These are phyloP conservation scores for Fraxinus latifolia DNA, from an alignment of 305 asterid genomes.

Conservation along the genomic window DNA sequence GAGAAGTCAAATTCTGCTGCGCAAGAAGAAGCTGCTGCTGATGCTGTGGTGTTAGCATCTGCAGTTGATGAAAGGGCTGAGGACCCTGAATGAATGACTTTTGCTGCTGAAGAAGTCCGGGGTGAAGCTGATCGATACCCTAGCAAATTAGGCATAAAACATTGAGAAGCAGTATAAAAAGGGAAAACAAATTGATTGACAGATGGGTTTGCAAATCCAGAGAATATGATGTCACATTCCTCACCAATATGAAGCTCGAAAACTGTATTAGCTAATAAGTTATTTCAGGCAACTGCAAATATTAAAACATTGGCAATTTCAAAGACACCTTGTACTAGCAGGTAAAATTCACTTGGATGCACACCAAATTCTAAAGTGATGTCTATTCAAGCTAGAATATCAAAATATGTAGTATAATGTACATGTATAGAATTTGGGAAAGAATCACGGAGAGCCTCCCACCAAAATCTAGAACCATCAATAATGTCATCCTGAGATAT, in stretches of 20 bases:
- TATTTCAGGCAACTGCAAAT: neutral
- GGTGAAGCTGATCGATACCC: conserved; percentile 93
- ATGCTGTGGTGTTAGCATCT: conserved; percentile 93
- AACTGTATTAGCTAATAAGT: neutral
- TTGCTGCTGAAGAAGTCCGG: conserved; percentile 93
- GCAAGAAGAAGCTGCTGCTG: conserved; percentile 96
- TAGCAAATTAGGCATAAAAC: conserved; percentile 23
- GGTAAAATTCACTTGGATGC: neutral
- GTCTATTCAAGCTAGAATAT: neutral
- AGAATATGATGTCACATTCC: neutral
- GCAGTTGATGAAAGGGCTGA: conserved; percentile 86
- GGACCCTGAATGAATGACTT: conserved; percentile 92
- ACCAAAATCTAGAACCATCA: neutral
- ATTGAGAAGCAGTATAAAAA: neutral
- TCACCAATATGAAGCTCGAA: neutral
- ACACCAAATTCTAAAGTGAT: neutral
- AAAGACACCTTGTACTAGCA: neutral
- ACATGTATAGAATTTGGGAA: neutral
- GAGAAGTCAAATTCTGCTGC: conserved; percentile 87
- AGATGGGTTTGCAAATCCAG: neutral
- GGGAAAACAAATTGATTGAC: neutral
- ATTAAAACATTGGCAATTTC: neutral
- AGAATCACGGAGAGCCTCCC: neutral
- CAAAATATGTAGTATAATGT: neutral
- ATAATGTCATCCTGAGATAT: neutral